Evolutionary conservation across 2,329 filamentous ascomycete species (phyloP), one percentile per base, ranked within the genome.

Genomic region (Nemania bipapillata): DNA sequence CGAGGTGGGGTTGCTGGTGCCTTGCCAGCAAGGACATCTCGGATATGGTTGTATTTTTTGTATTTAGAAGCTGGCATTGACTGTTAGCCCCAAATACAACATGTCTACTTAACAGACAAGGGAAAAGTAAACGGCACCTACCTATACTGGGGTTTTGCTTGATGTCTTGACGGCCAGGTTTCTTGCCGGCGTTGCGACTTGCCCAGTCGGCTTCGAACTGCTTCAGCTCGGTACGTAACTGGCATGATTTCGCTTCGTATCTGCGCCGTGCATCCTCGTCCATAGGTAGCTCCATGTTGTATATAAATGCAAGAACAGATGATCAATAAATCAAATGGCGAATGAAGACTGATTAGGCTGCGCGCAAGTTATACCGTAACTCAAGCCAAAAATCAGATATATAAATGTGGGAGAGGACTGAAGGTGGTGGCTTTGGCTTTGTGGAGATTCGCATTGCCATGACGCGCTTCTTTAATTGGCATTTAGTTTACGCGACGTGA

Each of bases 101-200:
- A 35, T 12, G 11, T 5, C 37, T 12, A 12, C 11, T 5, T 15
- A n/a, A 58, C 12, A 49, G 3, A 40, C 24, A 40, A 2, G 2
- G 45, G 24, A 82, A 37, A 12, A 32, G 17, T 12, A 28, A 22
- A n/a, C 15, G 17, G 26, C 30, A 42, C 20, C 12, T 86, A 93
- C 91, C 90, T 74, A 94, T 93, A 0, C 86, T 85, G 6, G 87
- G 85, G 74, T 92, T 89, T 60, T 86, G 84, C 80, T 93, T 94
- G 82, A 95, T 94, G 75, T 93, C 91, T n/a, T 89, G 86, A 65
- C 91, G 86, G 57, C 85, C 83, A 3, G 92, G 90, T 81, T 93
- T 94, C 71, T 84, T 86, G 58, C 92, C 91, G 35, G 81, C 82
- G 75, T 94, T 86, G 17, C 83, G 78, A 26, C 82, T 81, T 5